These are phyloP conservation scores for Ambispora gerdemannii DNA, from an alignment of 192 early-diverging fungal genomes.

Conservation along the genomic window DNA sequence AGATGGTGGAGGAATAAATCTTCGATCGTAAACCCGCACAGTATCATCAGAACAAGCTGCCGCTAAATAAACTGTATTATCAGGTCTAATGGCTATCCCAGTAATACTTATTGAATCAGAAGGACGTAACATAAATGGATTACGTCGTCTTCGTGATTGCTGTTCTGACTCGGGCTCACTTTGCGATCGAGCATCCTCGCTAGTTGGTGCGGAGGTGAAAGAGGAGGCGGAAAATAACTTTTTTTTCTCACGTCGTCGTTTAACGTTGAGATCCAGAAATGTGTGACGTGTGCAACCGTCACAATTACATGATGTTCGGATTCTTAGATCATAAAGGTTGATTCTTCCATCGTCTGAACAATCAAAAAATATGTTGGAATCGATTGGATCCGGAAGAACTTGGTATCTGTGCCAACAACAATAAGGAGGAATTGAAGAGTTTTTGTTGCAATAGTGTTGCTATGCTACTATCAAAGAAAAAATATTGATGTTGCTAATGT, in stretches of 20 bases:
- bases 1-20: slow-evolving; percentile 25
- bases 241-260: background rate
- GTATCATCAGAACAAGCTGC: slow-evolving; percentile 48
- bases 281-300: slow-evolving; percentile 37
- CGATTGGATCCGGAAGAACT: slow-evolving; percentile 46
- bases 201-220: too few relatives aligned
- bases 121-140: background rate
- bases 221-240: background rate
- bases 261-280: slow-evolving; percentile 35
- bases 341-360: slow-evolving; percentile 47
- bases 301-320: slow-evolving; percentile 39
- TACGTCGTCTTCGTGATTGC: slow-evolving; percentile 22
- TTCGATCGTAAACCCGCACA: slow-evolving; percentile 47
- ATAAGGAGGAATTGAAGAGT: too few relatives aligned
- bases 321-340: slow-evolving; percentile 45
- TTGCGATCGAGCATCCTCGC: background rate
- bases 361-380: slow-evolving; percentile 46
- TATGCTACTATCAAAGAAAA: background rate
- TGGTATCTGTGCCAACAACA: slow-evolving; percentile 40
- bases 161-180: slow-evolving; percentile 16
- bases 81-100: slow-evolving; percentile 47
- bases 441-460: too few relatives aligned
- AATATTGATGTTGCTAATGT: background rate
- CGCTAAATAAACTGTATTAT: slow-evolving; percentile 44
- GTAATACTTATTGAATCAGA: slow-evolving; percentile 33